Conservation (phyloP, 2,329 filamentous ascomycete species). For the Leptographium galeiforme region DNA sequence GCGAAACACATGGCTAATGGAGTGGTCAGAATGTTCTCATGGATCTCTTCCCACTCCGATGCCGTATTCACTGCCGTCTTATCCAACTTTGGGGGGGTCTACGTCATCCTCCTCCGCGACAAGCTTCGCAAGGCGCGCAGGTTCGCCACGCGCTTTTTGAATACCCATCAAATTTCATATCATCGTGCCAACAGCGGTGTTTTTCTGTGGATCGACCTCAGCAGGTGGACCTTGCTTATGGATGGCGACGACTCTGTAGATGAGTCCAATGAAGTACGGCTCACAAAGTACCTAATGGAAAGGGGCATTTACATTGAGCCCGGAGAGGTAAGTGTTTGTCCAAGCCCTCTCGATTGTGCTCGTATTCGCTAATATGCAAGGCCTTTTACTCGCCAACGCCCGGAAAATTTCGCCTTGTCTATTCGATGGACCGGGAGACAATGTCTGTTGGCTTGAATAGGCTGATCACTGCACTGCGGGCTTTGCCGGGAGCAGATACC, state of each 20-base stretch:
- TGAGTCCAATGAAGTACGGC: neutral
- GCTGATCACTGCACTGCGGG: no score
- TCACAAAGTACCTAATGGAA: neutral
- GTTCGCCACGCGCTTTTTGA: neutral
- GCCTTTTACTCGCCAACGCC: no score
- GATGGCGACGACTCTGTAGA: neutral
- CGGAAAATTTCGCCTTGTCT: no score
- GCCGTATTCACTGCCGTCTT: neutral
- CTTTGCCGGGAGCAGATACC: no score
- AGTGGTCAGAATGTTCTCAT: neutral
- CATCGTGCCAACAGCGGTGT: neutral
- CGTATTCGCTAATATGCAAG: no score
- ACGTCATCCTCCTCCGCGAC: neutral
- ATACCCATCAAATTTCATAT: neutral
- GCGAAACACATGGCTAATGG: neutral
- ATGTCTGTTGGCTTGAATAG: no score
- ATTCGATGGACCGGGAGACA: no score
- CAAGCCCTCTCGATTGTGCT: no score
- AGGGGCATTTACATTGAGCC: neutral
- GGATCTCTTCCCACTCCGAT: neutral
- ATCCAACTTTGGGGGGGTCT: neutral
- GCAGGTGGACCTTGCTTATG: neutral
- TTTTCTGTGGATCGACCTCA: neutral
- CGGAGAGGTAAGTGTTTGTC: neutral
- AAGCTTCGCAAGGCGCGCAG: neutral